Base-by-base conservation (phyloP, 2,329 filamentous ascomycete genomes). In the Metarhizium brunneum region DNA sequence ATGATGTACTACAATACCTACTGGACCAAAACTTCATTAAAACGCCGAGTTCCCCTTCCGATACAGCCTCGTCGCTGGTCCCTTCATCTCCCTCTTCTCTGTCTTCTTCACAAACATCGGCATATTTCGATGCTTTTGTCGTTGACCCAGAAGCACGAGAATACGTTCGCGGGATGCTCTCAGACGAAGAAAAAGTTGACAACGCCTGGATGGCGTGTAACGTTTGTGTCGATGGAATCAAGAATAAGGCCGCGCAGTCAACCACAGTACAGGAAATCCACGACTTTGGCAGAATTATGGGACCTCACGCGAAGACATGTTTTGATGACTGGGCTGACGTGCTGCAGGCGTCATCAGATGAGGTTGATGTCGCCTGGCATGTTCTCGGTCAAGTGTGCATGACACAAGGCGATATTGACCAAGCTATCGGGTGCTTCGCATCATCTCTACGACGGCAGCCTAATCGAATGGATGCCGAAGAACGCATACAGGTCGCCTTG, bases 311-410 rank as follows among this genome's bases (percentile, higher is more conserved):
- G 48, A 63, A 63, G 43, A 54, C 60, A 16, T 66, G 64, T 50
- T 66, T 61, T 47, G 61, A 64, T 29, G 63, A 66, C 43, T 64
- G 63, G 62, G 60, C 61, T 0, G 30, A 54, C 5, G 53, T 62
- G 13, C 36, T 66, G 3, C 53, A 61, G 32, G 47, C 52, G 11
- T 40, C 40, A 7, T 43, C 56, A 14, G 64, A 65, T 38, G 62
- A 68, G 7, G 67, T 71, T 54, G 69, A 70, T 38, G 61, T 72
- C n/a, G 69, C 70, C 20, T 67, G 69, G 60, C 69, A 73, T 49
- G 65, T 73, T 16, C 60, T 71, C 36, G 71, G 64, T 14, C 58
- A 61, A 30, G 62, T 64, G 10, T 66, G 64, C 51, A 65, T 66
- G 63, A 62, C 60, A 7, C 63, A 65, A 35, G 64, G 64, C 6